A percentile compares a stretch with the other conserved stretches of the same genome.
phyloP scores from a whole-genome alignment of 345 rosid species.

The Microthlaspi erraticum region DNA sequence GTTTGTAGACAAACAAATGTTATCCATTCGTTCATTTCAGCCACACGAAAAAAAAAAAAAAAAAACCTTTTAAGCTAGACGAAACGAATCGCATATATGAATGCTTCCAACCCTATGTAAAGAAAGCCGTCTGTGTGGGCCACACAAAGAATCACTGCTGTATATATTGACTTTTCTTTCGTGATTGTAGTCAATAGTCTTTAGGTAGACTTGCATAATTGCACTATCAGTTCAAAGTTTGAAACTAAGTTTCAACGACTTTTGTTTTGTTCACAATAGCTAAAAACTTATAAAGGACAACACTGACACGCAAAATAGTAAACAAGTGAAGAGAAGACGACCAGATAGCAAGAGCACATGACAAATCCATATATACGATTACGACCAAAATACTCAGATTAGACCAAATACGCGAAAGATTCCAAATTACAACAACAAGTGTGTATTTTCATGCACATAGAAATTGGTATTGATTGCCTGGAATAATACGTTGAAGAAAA shows the following conservation, averaged over 20 bases:
- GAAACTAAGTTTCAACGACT: constrained; percentile 17
- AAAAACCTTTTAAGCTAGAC: neutral
- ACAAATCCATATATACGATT: constrained; percentile 1
- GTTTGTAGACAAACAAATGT: too few relatives aligned
- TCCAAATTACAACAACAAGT: constrained; percentile 16
- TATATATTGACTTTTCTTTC: neutral
- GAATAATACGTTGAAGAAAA: neutral
- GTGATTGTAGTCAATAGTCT: constrained; percentile 2
- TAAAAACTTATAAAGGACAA: too few relatives aligned
- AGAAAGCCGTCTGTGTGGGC: constrained; percentile 19
- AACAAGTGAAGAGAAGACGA: too few relatives aligned
- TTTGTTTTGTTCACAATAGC: constrained; percentile 8
- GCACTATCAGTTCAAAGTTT: constrained; percentile 17
- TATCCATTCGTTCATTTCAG: too few relatives aligned
- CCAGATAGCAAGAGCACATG: constrained; percentile 16
- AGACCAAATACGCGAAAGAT: neutral
- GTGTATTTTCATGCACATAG: neutral
- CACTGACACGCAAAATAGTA: too few relatives aligned
- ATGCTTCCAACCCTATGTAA: constrained; percentile 8
- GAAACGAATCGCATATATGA: neutral
- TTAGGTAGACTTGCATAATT: neutral
- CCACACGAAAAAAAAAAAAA: too few relatives aligned
- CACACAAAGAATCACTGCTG: constrained; percentile 12
- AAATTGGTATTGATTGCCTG: neutral
- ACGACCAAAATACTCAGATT: neutral